phyloP scores from a whole-genome alignment of 2,329 filamentous ascomycete genomes.

The Neonectria coccinea region DNA sequence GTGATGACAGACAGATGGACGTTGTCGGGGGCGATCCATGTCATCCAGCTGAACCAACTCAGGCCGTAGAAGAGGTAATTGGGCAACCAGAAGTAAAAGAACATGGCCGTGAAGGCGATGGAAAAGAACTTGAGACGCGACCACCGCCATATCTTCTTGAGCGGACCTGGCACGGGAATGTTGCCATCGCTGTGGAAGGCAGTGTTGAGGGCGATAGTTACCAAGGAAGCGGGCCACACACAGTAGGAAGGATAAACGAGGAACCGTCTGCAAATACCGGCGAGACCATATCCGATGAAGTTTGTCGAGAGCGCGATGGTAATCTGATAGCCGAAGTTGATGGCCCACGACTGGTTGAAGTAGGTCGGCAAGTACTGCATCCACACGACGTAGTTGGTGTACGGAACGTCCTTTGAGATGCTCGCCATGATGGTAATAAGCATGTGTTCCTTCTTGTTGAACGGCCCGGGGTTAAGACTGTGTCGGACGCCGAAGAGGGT shows the following conservation, averaged over 20 bases:
- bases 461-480: conserved; percentile 66
- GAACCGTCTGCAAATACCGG: conserved; percentile 62
- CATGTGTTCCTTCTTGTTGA: conserved; percentile 72
- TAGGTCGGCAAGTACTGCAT: conserved; percentile 61
- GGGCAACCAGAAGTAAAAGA: conserved; percentile 67
- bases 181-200: conserved; percentile 60
- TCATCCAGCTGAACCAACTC: conserved; percentile 63
- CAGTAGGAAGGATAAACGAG: conserved; percentile 64
- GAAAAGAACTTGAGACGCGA: conserved; percentile 62
- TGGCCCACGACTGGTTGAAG: conserved; percentile 64
- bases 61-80: conserved; percentile 63
- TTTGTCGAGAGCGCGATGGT: conserved; percentile 63
- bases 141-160: conserved; percentile 53
- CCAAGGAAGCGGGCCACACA: conserved; percentile 65
- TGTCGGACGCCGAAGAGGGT: conserved; percentile 60
- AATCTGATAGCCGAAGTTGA: conserved; percentile 62
- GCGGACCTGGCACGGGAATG: conserved; percentile 40
- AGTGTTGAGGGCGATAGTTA: conserved; percentile 62
- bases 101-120: conserved; percentile 58
- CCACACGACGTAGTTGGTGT: conserved; percentile 64
- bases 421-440: conserved; percentile 72
- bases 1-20: conserved; percentile 52
- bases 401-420: conserved; percentile 61
- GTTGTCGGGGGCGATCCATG: conserved; percentile 63
- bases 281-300: conserved; percentile 67